Percentiles rank a stretch among this genome's conserved stretches.
These are phyloP conservation scores for Aspergillus sclerotiicarbonarius DNA, from an alignment of 495 filamentous ascomycete species.

Conservation along the genomic window DNA sequence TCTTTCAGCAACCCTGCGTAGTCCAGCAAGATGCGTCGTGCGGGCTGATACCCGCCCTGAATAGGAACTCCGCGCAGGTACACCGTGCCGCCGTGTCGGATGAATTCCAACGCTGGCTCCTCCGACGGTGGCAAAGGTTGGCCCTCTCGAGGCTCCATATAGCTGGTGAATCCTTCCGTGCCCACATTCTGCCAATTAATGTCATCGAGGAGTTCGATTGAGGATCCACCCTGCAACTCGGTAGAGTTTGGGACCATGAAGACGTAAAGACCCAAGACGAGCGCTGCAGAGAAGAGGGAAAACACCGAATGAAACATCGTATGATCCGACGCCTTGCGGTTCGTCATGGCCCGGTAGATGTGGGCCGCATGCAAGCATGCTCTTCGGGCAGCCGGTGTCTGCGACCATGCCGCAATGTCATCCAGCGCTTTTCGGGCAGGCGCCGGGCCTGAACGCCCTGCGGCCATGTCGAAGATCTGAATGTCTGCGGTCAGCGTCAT, in stretches of 20 bases:
- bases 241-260: slow-evolving; percentile 43
- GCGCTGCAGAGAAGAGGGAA: slow-evolving; percentile 48
- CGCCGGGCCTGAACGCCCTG: slow-evolving; percentile 44
- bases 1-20: slow-evolving; percentile 51
- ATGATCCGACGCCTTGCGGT: slow-evolving; percentile 49
- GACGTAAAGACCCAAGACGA: slow-evolving; percentile 51
- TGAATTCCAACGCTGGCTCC: slow-evolving; percentile 45
- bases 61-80: slow-evolving; percentile 48
- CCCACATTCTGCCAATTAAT: slow-evolving; percentile 49
- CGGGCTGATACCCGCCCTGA: slow-evolving; percentile 49
- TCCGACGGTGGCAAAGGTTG: slow-evolving; percentile 32
- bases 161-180: slow-evolving; percentile 39
- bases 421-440: slow-evolving; percentile 48
- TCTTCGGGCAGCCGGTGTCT: slow-evolving; percentile 48
- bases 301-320: slow-evolving; percentile 48
- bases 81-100: slow-evolving; percentile 49
- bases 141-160: slow-evolving; percentile 38
- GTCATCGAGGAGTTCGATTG: slow-evolving; percentile 50
- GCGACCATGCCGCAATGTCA: slow-evolving; percentile 50
- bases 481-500: slow-evolving; percentile 52
- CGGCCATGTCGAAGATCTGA: slow-evolving; percentile 50
- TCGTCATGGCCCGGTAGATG: slow-evolving; percentile 50
- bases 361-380: slow-evolving; percentile 52
- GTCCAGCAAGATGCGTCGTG: slow-evolving; percentile 47
- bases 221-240: slow-evolving; percentile 27